phyloP scores from a whole-genome alignment of 768 basidiomycete genomes.

The Nevesoporus exiguus region DNA sequence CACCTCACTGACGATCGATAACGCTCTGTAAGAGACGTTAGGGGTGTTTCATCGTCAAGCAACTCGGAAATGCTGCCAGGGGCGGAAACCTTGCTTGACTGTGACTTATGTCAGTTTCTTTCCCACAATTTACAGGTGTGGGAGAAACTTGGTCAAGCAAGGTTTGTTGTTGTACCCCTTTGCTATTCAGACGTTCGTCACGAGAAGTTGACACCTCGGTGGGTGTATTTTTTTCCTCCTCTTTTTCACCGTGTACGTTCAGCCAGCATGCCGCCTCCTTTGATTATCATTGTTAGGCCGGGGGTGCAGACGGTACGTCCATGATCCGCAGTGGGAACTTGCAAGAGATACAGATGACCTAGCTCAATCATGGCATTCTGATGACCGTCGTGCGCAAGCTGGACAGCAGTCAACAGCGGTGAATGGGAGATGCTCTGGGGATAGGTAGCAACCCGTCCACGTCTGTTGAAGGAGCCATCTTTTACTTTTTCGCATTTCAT shows the following conservation, averaged over 20 bases:
- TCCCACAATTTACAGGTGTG: no score
- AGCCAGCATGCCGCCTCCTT: no score
- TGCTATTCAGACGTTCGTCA: conserved; percentile 85
- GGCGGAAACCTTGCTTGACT: no score
- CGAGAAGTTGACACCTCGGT: conserved; percentile 92
- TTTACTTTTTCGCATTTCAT: not conserved
- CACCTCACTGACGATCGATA: no score
- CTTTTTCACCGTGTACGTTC: no score
- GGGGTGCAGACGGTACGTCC: conserved; percentile 84
- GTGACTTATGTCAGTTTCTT: no score
- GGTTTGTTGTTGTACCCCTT: conserved; percentile 89
- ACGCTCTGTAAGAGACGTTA: conserved; percentile 43
- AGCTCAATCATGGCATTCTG: conserved; percentile 88
- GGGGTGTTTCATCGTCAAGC: conserved; percentile 90
- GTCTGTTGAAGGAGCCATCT: no score
- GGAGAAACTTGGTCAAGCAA: no score
- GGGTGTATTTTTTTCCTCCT: conserved; percentile 50
- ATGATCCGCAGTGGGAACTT: conserved; percentile 85
- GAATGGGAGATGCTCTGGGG: conserved; percentile 83
- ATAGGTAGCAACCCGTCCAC: no score
- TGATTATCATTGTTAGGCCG: no score
- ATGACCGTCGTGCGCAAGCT: conserved; percentile 86
- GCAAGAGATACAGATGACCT: conserved; percentile 83
- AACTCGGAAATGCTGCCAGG: no score
- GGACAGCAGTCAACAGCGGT: conserved; percentile 83